A percentile compares a stretch with the other conserved stretches of the same genome.
These are phyloP conservation scores for Chlorella sp. DNA, from an alignment of 139 green algal genomes.

Conservation along the genomic window DNA sequence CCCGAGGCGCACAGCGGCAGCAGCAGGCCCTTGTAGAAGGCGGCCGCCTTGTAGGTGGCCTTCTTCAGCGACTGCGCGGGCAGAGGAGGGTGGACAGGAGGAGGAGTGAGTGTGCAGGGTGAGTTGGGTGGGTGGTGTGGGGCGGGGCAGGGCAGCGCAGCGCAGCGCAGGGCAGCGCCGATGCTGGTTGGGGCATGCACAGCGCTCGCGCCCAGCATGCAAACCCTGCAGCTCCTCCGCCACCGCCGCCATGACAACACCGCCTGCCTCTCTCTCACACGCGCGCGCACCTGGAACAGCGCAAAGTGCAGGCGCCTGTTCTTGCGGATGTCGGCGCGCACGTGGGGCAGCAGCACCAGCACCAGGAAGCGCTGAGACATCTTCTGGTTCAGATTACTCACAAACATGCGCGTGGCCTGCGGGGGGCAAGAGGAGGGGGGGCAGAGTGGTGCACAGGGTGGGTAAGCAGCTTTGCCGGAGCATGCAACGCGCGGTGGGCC, in stretches of 20 bases:
- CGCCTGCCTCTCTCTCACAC: too few species aligned
- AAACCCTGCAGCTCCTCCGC: too few species aligned
- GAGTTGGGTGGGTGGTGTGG: not conserved
- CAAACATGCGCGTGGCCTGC: conserved; percentile 93
- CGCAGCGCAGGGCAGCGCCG: too few species aligned
- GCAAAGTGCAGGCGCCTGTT: conserved; percentile 96
- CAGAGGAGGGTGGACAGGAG: not conserved
- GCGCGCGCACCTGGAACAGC: conserved; percentile 91
- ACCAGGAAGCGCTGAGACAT: conserved; percentile 91
- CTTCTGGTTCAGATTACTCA: conserved; percentile 95
- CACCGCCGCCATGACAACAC: too few species aligned
- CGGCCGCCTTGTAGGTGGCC: conserved; percentile 97
- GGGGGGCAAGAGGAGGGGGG: not conserved
- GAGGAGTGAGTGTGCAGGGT: not conserved
- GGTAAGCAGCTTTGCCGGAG: too few species aligned
- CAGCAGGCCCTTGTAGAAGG: conserved; percentile 98
- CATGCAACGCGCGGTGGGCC: too few species aligned
- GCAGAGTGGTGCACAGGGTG: not conserved
- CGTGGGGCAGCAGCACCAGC: conserved; percentile 93
- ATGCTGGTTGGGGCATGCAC: too few species aligned
- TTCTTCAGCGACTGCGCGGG: conserved; percentile 85
- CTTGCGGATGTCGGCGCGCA: conserved; percentile 89
- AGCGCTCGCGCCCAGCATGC: too few species aligned
- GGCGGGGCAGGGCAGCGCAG: not conserved
- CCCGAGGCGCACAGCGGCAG: conserved; percentile 86